These are phyloP conservation scores for Arthrobotrys sphaeroides DNA, from an alignment of 2,329 filamentous ascomycete species.

Conservation along the genomic window DNA sequence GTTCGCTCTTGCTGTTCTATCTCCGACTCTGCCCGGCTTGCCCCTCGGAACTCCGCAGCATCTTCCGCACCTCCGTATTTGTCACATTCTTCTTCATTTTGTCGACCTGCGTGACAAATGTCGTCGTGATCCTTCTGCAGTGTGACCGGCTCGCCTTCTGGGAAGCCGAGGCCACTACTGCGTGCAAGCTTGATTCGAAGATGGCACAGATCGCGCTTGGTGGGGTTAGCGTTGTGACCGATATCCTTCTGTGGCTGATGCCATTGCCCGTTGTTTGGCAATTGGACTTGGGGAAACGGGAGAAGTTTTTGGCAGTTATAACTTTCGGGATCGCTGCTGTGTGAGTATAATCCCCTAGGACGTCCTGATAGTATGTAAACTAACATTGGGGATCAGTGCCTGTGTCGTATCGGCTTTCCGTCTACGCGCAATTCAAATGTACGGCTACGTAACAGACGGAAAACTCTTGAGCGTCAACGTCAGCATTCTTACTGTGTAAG, in stretches of 20 bases:
- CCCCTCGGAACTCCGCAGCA: constrained; percentile 41
- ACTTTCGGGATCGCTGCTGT: constrained; percentile 50
- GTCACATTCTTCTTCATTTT: constrained; percentile 49
- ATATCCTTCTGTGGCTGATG: constrained; percentile 48
- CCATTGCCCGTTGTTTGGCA: constrained; percentile 41
- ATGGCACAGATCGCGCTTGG: constrained; percentile 36
- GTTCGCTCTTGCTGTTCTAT: constrained; percentile 39
- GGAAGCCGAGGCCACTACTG: constrained; percentile 20
- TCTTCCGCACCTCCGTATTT: constrained; percentile 47
- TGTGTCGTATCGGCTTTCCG: constrained; percentile 49
- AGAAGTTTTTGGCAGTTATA: constrained; percentile 42
- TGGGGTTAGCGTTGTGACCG: constrained; percentile 31
- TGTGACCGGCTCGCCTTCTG: constrained; percentile 47
- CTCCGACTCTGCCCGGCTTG: constrained; percentile 44
- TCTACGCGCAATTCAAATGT: constrained; percentile 32
- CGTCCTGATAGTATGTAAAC: not conserved
- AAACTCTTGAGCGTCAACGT: constrained; percentile 27
- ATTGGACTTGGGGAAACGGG: constrained; percentile 27
- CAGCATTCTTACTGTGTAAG: constrained; percentile 43
- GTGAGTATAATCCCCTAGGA: constrained; percentile 17
- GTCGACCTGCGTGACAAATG: constrained; percentile 22
- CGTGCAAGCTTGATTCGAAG: constrained; percentile 36
- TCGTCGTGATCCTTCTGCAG: constrained; percentile 42
- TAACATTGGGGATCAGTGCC: constrained; percentile 19
- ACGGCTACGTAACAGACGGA: constrained; percentile 38